phyloP scores from a whole-genome alignment of 179 eudicot genomes.

The Beta corolliflora region DNA sequence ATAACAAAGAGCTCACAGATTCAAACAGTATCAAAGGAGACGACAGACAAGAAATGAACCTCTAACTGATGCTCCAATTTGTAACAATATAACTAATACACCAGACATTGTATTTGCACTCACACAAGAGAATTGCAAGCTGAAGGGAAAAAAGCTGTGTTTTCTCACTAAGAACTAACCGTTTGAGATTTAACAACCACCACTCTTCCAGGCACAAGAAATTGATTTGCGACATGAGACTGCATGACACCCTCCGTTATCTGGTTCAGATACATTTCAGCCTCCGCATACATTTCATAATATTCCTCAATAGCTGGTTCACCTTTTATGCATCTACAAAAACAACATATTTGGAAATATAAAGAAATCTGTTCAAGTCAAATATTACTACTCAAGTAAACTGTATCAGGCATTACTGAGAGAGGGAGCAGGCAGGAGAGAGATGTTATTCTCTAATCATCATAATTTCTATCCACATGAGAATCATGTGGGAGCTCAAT shows the following conservation, averaged over 20 bases:
- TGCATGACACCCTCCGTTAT: constrained; percentile 76
- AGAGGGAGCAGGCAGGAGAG: not conserved
- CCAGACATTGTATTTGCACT: constrained; percentile 7
- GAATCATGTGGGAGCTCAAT: too few species aligned
- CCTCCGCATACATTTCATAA: constrained; percentile 62
- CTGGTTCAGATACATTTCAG: constrained; percentile 61
- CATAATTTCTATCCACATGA: not conserved
- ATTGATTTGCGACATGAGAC: constrained; percentile 60
- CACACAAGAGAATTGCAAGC: not conserved
- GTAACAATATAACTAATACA: not conserved
- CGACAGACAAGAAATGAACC: not conserved
- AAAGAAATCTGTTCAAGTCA: constrained; percentile 13
- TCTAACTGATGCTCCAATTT: not conserved
- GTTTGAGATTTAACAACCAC: constrained; percentile 82
- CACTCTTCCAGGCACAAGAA: constrained; percentile 78
- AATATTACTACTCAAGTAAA: not conserved
- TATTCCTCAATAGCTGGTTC: constrained; percentile 97
- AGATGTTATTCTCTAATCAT: not conserved
- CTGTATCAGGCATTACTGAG: not conserved
- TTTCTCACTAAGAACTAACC: constrained; percentile 51
- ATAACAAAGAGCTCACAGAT: not conserved
- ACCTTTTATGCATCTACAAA: constrained; percentile 87
- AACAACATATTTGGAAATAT: not conserved
- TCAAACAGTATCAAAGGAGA: not conserved
- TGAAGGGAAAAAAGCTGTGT: constrained; percentile 2